Conservation (phyloP, 441 rosid species). For the Corymbia calophylla region DNA sequence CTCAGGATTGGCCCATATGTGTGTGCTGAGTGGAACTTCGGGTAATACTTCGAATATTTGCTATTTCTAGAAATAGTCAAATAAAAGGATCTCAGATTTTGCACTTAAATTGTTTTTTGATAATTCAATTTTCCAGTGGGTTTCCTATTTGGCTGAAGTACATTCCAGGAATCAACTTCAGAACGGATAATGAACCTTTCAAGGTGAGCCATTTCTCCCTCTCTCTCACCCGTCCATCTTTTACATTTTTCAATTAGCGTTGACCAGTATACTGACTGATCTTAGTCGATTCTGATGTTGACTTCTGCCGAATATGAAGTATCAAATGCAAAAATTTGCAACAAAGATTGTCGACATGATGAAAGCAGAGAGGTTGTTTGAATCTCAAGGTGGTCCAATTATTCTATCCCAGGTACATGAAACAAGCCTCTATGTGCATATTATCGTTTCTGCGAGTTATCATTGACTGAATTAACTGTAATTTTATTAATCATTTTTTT, state of each 20-base stretch:
- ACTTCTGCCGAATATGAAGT: not conserved
- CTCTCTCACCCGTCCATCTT: not conserved
- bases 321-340: constrained; percentile 1
- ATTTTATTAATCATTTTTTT: not conserved
- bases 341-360: not conserved
- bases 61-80: not conserved
- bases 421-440: not conserved
- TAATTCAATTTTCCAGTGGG: constrained; percentile 7
- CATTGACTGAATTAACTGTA: not conserved
- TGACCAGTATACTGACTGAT: not conserved
- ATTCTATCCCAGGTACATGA: constrained; percentile 6
- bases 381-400: constrained; percentile 8
- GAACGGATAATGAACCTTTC: constrained; percentile 32
- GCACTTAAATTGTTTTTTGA: not conserved
- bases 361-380: constrained; percentile 6
- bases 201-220: constrained; percentile 23
- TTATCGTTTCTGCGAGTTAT: not conserved
- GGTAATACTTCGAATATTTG: constrained; percentile 20
- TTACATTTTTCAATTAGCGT: not conserved
- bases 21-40: constrained; percentile 55
- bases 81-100: not conserved
- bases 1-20: constrained; percentile 55
- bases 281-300: not conserved
- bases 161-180: constrained; percentile 22
- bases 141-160: constrained; percentile 57